Base-by-base conservation (phyloP, 148 eudicot species). In the Fagopyrum esculentum region DNA sequence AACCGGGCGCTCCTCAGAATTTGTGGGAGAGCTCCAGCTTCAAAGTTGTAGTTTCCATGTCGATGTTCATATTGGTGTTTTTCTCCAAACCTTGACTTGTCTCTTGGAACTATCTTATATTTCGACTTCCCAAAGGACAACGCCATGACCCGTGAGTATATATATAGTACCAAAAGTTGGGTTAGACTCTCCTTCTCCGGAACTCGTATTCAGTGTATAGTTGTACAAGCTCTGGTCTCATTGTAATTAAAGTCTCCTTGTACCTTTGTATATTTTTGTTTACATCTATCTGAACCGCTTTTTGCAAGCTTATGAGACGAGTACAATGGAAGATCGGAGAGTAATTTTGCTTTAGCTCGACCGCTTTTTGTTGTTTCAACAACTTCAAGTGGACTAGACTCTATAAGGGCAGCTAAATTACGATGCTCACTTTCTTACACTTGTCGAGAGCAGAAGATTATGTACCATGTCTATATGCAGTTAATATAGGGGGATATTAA, bases 1-100 rank as follows among this genome's bases (percentile, higher is more conserved):
- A 84, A 6, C 72, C 51, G 6, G 29, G 10, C 4, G 76, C 51
- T 22, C 17, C 7, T 6, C 83, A 77, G 49, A 88, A 90, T 61
- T 83, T 94, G 78, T 91, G 97, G 98, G 98, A 94, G 69, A 87
- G 85, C 76, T 82, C 87, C 45, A 80, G 86, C 75, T 94, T 94
- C 86, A 94, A 94, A 81, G 69, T 91, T 69, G 77, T 90, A 50
- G 88, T 84, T 56, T 91, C 97, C 45, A 80, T 91, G 97, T 88
- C 97, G 2, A 91, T 91, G 97, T 68, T 91, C 61, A 76, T 90
- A 71, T 78, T 94, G 82, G 96, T 94, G 26, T 79, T 90, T 80
- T 86, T 91, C 75, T 91, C 98, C 0, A 91, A 93, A 92, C 87
- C 96, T 45, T 66, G 43, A 66, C 71, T 66, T 22, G 26, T 22